Evolutionary conservation across 805 yeast species (phyloP), one percentile per base, ranked within the genome.

Genomic region (Metschnikowia continentalis): DNA sequence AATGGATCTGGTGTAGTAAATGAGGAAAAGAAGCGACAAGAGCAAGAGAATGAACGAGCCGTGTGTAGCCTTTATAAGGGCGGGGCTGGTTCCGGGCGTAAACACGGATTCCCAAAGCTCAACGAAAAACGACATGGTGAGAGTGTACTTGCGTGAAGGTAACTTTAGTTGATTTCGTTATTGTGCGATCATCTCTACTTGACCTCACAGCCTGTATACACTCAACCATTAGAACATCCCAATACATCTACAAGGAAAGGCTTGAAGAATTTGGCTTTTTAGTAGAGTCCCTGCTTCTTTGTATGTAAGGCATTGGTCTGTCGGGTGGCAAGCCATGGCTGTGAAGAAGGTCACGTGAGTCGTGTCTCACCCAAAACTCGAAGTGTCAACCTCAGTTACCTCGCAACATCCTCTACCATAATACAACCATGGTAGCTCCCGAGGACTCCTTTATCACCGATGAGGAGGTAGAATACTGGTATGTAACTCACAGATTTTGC

Each of bases 11-110:
- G 88, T 81, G 44, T 82, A 65, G 57, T 77, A 80, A 32, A 84
- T 77, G 70, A 92, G 78, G 51, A 76, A 70, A 1, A 72, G 54
- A 53, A 92, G 74, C 1, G 88, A 76, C 5, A 79, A 43, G 11
- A 83, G 72, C 50, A 94, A 75, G 10, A 86, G 75, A 0, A 78
- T 72, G 61, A 94, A 94, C 2, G 97, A 86, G 2, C 73, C 77
- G 65, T 94, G 97, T 0, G 97, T 92, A 2, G 98, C 97, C 36
- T 77, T 75, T n/a, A 90, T 76, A 47, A 94, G 76, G 1, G 95
- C 90, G 1, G 97, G 97, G 1, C 94, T 81, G 0, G 96, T 82
- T 1, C 99, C 99, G 5, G 98, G 97, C 15, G 89, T 84, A 69
- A 92, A 88, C 26, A 94, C 81, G 13, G 96, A 88, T 50, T 87